phyloP scores from a whole-genome alignment of 441 rosid species.

The Flueggea neowawraea region DNA sequence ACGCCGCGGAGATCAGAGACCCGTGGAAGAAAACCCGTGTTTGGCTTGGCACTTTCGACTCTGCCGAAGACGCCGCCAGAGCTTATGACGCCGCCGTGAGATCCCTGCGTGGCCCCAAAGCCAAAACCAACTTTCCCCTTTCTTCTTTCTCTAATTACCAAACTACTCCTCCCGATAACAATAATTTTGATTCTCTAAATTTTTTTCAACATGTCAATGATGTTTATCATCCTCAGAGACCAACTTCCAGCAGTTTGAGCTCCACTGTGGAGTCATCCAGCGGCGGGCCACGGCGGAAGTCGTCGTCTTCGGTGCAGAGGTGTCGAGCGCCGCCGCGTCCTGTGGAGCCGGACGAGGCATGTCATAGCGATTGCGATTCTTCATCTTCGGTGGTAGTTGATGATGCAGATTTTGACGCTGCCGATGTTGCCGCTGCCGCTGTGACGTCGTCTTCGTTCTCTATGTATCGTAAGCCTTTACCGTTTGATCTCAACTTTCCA shows the following conservation, averaged over 20 bases:
- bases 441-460: conserved; percentile 24
- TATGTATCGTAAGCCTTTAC: conserved; percentile 17
- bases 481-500: conserved; percentile 87
- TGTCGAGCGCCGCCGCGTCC: conserved; percentile 55
- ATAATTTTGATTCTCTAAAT: too few relatives aligned
- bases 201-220: too few relatives aligned
- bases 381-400: conserved; percentile 77
- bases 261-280: conserved; percentile 94
- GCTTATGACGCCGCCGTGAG: conserved; percentile 82
- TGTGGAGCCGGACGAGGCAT: conserved; percentile 59
- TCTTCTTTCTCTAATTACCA: conserved; percentile 12
- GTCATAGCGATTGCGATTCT: conserved; percentile 89
- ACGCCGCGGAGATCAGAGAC: conserved; percentile 92
- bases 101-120: conserved; percentile 71
- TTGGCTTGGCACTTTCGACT: conserved; percentile 85
- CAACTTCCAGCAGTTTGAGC: conserved; percentile 87
- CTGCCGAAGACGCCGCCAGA: conserved; percentile 75
- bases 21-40: conserved; percentile 72
- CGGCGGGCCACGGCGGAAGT: conserved; percentile 44
- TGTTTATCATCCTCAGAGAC: conserved; percentile 45
- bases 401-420: conserved; percentile 30
- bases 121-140: conserved; percentile 70
- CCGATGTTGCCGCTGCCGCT: conserved; percentile 8
- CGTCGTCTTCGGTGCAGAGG: conserved; percentile 24
- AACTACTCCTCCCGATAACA: neutral